These are phyloP conservation scores for Pneumocystis oryctolagi DNA, from an alignment of 1,139 yeast genomes.

Conservation along the genomic window DNA sequence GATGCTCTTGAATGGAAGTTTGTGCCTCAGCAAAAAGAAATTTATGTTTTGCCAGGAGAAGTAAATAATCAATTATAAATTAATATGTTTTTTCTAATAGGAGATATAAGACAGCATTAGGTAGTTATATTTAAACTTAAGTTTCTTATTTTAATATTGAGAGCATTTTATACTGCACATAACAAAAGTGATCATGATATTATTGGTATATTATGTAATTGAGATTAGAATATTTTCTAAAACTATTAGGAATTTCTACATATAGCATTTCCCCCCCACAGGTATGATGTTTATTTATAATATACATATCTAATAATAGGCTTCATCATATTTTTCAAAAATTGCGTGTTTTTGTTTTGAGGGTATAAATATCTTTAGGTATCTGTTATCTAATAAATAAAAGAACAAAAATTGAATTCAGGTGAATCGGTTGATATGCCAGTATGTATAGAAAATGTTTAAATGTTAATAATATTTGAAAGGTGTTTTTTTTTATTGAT, in stretches of 20 bases:
- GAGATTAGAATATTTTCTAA: background rate
- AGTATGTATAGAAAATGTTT: background rate
- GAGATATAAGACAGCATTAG: background rate
- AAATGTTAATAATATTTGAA: slow-evolving; percentile 19
- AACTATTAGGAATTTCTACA: slow-evolving; percentile 9
- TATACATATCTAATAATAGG: slow-evolving; percentile 30
- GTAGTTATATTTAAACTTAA: background rate
- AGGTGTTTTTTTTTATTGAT: slow-evolving; percentile 80
- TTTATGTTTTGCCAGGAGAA: slow-evolving; percentile 89
- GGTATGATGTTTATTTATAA: background rate
- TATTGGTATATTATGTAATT: slow-evolving; percentile 68
- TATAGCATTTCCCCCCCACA: slow-evolving; percentile 72
- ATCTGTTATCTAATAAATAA: background rate
- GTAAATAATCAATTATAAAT: background rate
- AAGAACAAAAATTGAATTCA: slow-evolving; percentile 75
- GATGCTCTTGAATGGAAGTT: slow-evolving; percentile 91
- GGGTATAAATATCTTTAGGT: background rate
- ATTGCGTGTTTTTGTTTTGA: slow-evolving; percentile 97
- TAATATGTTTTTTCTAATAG: background rate
- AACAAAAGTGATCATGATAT: slow-evolving; percentile 76
- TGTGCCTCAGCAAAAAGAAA: slow-evolving; percentile 88
- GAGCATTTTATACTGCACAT: slow-evolving; percentile 88
- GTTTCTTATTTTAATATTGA: slow-evolving; percentile 40
- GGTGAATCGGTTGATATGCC: slow-evolving; percentile 99
- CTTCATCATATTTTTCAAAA: slow-evolving; percentile 89